Conservation (phyloP, 805 yeast genomes). For the Spathaspora gorwiae region DNA sequence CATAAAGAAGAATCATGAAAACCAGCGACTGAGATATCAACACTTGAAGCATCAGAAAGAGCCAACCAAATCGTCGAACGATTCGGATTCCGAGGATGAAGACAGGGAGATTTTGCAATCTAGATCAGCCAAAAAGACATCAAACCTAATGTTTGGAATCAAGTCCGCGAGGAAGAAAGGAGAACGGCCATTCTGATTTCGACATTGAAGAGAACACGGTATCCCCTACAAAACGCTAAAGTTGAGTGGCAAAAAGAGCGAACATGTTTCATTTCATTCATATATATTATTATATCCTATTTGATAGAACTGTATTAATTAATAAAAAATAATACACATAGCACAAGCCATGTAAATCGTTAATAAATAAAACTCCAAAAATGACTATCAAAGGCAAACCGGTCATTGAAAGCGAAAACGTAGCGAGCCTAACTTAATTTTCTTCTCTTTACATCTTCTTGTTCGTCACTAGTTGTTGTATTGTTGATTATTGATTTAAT, state of each 20-base stretch:
- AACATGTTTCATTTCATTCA: no score
- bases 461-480: slow-evolving; percentile 1
- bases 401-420: background rate
- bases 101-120: slow-evolving; percentile 3
- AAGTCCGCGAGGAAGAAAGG: slow-evolving; percentile 9
- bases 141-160: slow-evolving; percentile 9
- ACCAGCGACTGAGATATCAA: background rate
- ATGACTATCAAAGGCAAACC: no score
- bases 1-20: slow-evolving; percentile 11
- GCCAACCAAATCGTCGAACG: background rate
- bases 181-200: slow-evolving; percentile 10
- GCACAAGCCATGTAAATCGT: no score
- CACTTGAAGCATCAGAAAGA: background rate
- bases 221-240: no score
- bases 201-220: no score
- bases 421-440: background rate
- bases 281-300: no score
- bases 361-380: no score
- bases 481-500: slow-evolving; percentile 1
- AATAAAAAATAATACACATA: no score
- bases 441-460: slow-evolving; percentile 5
- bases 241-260: no score
- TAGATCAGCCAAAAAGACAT: slow-evolving; percentile 15
- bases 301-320: no score
- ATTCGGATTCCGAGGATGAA: slow-evolving; percentile 13